A percentile compares a stretch with the other conserved stretches of the same genome.
Conservation (phyloP, 2,329 filamentous ascomycete genomes). For the Diaporthe sp. region DNA sequence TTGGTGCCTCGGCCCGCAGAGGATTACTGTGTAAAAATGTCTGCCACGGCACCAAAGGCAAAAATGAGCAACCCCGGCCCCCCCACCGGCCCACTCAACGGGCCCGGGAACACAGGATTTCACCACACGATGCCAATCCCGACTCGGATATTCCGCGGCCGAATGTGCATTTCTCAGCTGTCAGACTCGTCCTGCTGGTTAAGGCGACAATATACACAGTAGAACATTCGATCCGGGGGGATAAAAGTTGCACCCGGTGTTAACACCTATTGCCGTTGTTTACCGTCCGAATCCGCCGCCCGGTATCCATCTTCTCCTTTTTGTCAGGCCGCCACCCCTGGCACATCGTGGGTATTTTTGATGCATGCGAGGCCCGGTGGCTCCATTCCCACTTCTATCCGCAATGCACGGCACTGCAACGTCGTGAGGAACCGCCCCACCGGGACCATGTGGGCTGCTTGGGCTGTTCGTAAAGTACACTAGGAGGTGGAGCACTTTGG, state of each 20-base stretch:
- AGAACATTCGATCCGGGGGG: not conserved
- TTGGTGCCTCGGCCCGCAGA: not conserved
- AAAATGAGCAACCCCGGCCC: not conserved
- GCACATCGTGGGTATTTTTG: not conserved
- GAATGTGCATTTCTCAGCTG: not conserved
- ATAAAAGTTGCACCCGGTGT: not conserved
- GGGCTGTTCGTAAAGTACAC: not conserved
- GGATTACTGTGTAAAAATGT: conserved; percentile 7
- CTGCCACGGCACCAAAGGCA: not conserved
- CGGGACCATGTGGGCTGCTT: not conserved
- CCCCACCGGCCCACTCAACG: conserved; percentile 1
- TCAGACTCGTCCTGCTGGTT: not conserved
- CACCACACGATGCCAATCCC: not conserved
- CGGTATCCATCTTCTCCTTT: conserved; percentile 20
- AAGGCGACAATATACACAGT: not conserved
- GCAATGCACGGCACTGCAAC: conserved; percentile 13
- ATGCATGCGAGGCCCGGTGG: conserved; percentile 5
- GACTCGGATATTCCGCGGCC: not conserved
- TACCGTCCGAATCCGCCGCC: conserved; percentile 13
- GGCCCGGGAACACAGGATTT: not conserved
- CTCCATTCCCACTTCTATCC: conserved; percentile 29
- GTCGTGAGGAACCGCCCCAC: not conserved
- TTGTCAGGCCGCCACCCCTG: not conserved
- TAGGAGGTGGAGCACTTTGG: not conserved
- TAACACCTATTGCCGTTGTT: not conserved